Percentiles rank a stretch among this genome's conserved stretches.
Evolutionary conservation across 2,329 filamentous ascomycete species (phyloP).

Genomic region (Metarhizium humberi): DNA sequence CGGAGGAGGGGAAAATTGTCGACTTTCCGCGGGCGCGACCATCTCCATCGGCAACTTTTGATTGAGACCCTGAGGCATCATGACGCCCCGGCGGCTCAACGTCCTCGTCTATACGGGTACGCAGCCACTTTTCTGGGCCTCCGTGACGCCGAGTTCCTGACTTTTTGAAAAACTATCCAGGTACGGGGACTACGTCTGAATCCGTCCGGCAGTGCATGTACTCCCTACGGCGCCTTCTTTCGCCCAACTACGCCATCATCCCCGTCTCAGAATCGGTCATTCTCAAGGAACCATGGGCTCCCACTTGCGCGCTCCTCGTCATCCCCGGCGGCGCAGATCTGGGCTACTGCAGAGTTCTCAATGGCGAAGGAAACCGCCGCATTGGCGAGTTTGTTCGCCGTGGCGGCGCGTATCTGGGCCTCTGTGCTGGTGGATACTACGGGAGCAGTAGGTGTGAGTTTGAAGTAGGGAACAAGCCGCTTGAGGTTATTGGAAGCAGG

Average conservation of each 20-base stretch:
- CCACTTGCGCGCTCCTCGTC: slow-evolving; percentile 80
- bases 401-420: slow-evolving; percentile 79
- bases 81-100: slow-evolving; percentile 69
- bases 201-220: slow-evolving; percentile 86
- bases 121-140: slow-evolving; percentile 5
- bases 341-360: slow-evolving; percentile 79
- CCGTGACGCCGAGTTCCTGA: background rate
- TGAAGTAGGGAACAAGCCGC: slow-evolving; percentile 65
- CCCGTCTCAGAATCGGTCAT: slow-evolving; percentile 70
- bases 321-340: slow-evolving; percentile 92
- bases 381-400: slow-evolving; percentile 79
- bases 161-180: slow-evolving; percentile 31
- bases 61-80: slow-evolving; percentile 21
- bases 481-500: slow-evolving; percentile 78
- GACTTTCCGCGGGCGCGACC: background rate
- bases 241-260: slow-evolving; percentile 87
- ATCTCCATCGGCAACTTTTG: background rate
- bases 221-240: slow-evolving; percentile 75
- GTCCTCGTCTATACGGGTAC: slow-evolving; percentile 87
- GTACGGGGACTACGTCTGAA: slow-evolving; percentile 75
- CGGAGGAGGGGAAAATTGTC: slow-evolving; percentile 3
- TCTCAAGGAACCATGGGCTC: slow-evolving; percentile 83
- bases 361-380: slow-evolving; percentile 76
- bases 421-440: slow-evolving; percentile 95
- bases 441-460: slow-evolving; percentile 78